phyloP scores from a whole-genome alignment of 2,329 filamentous ascomycete genomes.

The Epichloe uncinata region DNA sequence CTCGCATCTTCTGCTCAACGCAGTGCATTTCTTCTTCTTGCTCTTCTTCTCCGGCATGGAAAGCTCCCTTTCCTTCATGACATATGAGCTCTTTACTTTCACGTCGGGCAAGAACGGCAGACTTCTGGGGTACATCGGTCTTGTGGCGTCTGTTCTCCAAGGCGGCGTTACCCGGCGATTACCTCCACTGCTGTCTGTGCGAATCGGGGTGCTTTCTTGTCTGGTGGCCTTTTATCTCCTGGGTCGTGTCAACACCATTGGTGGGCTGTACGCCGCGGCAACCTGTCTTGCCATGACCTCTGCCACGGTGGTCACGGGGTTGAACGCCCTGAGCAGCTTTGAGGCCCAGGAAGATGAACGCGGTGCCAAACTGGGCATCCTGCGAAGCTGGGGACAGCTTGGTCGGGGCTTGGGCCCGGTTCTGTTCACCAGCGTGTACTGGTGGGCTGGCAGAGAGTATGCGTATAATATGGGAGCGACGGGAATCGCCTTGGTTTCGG shows the following conservation, averaged over 20 bases:
- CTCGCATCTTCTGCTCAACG: slow-evolving; percentile 68
- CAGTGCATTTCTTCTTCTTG: slow-evolving; percentile 79
- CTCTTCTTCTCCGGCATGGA: slow-evolving; percentile 98
- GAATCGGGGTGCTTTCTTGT: slow-evolving; percentile 65
- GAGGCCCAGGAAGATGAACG: slow-evolving; percentile 71
- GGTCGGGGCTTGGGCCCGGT: slow-evolving; percentile 79
- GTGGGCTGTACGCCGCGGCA: slow-evolving; percentile 67
- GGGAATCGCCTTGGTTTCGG: slow-evolving; percentile 64
- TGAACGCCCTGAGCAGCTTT: slow-evolving; percentile 86
- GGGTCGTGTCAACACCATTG: slow-evolving; percentile 51
- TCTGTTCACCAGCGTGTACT: slow-evolving; percentile 89
- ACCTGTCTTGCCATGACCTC: slow-evolving; percentile 79
- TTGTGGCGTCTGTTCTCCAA: slow-evolving; percentile 85
- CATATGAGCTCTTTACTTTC: slow-evolving; percentile 83
- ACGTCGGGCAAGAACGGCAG: slow-evolving; percentile 67
- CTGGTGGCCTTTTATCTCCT: slow-evolving; percentile 71
- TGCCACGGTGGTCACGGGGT: slow-evolving; percentile 83
- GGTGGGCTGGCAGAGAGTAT: slow-evolving; percentile 86
- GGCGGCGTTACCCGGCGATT: slow-evolving; percentile 81
- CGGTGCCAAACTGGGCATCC: slow-evolving; percentile 72
- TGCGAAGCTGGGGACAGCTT: slow-evolving; percentile 73
- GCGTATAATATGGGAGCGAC: slow-evolving; percentile 72
- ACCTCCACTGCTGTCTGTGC: slow-evolving; percentile 66
- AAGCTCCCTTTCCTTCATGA: slow-evolving; percentile 95
- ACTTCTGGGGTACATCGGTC: slow-evolving; percentile 79